A percentile compares a stretch with the other conserved stretches of the same genome.
phyloP scores from a whole-genome alignment of 2,329 filamentous ascomycete genomes.

The Claviceps maximensis region DNA sequence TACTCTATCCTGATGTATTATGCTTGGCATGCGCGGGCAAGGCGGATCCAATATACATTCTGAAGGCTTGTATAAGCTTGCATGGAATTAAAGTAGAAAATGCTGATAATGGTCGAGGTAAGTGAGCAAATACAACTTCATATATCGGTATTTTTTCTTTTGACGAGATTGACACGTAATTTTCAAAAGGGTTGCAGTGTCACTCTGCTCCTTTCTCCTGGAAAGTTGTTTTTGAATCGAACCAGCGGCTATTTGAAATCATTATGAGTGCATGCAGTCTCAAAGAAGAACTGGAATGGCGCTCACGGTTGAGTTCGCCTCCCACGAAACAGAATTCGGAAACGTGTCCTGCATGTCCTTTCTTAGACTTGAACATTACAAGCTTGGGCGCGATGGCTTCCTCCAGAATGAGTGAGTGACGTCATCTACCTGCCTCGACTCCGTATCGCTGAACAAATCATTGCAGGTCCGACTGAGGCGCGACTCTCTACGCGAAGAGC shows the following conservation, averaged over 20 bases:
- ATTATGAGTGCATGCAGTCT: constrained; percentile 76
- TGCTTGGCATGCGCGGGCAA: constrained; percentile 59
- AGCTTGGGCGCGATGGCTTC: constrained; percentile 65
- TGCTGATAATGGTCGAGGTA: constrained; percentile 62
- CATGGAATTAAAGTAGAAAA: constrained; percentile 54
- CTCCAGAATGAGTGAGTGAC: constrained; percentile 48
- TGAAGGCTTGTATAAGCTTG: constrained; percentile 62
- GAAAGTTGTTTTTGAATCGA: constrained; percentile 77
- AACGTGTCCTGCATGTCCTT: constrained; percentile 42
- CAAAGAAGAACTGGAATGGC: constrained; percentile 72
- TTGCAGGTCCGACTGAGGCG: constrained; percentile 45
- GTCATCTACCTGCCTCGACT: background rate
- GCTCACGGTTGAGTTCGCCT: constrained; percentile 45
- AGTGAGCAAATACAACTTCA: constrained; percentile 8
- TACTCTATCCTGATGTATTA: constrained; percentile 70
- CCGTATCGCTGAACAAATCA: background rate
- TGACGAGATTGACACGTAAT: background rate
- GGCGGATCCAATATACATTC: constrained; percentile 53
- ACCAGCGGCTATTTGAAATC: constrained; percentile 67
- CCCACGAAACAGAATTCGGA: constrained; percentile 33
- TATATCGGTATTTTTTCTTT: background rate
- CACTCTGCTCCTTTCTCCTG: constrained; percentile 78
- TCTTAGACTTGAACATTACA: constrained; percentile 56
- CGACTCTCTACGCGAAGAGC: constrained; percentile 68
- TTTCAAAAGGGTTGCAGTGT: constrained; percentile 60